phyloP scores from a whole-genome alignment of 495 filamentous ascomycete species.

The Daldinia loculata region DNA sequence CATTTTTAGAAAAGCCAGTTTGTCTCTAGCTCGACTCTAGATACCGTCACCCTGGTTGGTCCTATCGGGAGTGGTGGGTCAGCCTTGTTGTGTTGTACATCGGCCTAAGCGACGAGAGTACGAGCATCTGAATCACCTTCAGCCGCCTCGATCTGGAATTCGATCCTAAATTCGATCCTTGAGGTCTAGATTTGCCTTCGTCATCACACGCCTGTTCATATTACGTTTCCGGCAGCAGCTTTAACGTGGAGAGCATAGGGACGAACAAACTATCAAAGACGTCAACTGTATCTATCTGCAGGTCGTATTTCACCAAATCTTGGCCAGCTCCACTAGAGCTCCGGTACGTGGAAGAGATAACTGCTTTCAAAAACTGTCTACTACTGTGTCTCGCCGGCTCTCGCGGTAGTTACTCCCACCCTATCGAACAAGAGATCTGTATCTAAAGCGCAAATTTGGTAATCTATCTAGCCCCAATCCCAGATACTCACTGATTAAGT shows the following conservation, averaged over 20 bases:
- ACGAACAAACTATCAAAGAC: constrained; percentile 27
- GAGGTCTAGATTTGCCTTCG: constrained; percentile 10
- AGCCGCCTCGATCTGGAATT: constrained; percentile 26
- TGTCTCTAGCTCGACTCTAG: constrained; percentile 27
- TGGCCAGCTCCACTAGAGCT: constrained; percentile 25
- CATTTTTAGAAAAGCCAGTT: constrained; percentile 34
- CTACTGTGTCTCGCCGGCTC: background rate
- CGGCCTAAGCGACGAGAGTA: constrained; percentile 19
- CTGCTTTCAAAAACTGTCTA: constrained; percentile 6
- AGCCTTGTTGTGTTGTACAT: constrained; percentile 32
- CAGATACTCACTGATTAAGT: background rate
- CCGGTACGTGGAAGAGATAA: background rate
- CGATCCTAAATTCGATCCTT: background rate
- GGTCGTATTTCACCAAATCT: constrained; percentile 27
- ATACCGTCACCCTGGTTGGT: constrained; percentile 20
- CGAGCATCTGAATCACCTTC: constrained; percentile 23
- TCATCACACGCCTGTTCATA: constrained; percentile 10
- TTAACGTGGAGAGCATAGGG: constrained; percentile 10
- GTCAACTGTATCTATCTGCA: constrained; percentile 19
- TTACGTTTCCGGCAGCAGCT: constrained; percentile 24
- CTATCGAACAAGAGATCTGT: constrained; percentile 6
- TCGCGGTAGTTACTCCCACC: background rate
- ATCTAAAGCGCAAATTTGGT: background rate
- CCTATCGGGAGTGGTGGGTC: constrained; percentile 27
- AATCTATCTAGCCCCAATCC: background rate